Base-by-base conservation (phyloP, 106 monocot species). In the Dioscorea dumetorum region DNA sequence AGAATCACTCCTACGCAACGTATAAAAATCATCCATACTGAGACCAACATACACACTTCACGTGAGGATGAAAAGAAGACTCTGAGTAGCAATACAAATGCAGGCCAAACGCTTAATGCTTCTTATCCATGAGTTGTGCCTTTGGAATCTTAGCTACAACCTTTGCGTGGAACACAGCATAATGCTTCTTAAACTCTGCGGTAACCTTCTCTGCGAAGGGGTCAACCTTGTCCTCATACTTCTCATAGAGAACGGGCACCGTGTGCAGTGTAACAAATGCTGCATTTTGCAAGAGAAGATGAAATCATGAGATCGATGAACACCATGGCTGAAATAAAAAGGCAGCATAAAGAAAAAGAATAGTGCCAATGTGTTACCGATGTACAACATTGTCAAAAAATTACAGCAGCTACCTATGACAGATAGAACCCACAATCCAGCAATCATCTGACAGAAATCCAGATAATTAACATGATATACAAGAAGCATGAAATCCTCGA, bases 191-290 rank as follows among this genome's bases (percentile, higher is more conserved):
- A 24, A 91, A 32, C 50, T 95, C 91, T 15, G 54, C 33, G 50
- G 50, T 65, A 17, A 72, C 86, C 78, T 80, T 95, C 76, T 91
- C 91, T 4, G 72, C 91, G 72, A 80, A 80, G 14, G 83, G 60
- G 59, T 95, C 91, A 7, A 95, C 79, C 76, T 95, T 74, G 73
- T 88, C 88, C 63, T 95, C 86, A 33, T 88, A 91, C 76, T 95
- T 95, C 72, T 95, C 88, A 28, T 95, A 89, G 16, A 91, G 76
- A 4, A 84, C 63, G 22, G 95, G 91, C 62, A 95, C 76, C 2
- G 88, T 87, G 79, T 80, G 82, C 31, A 95, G 77, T 70, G 82
- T 60, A 20, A 91, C 77, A 77, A 95, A 88, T 18, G 64, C 95
- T 91, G 80, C 69, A 53, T 15, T 49, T 60, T 33, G 41, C 31